These are phyloP conservation scores for Lanmaoa rubissima DNA, from an alignment of 768 basidiomycete genomes.

Conservation along the genomic window DNA sequence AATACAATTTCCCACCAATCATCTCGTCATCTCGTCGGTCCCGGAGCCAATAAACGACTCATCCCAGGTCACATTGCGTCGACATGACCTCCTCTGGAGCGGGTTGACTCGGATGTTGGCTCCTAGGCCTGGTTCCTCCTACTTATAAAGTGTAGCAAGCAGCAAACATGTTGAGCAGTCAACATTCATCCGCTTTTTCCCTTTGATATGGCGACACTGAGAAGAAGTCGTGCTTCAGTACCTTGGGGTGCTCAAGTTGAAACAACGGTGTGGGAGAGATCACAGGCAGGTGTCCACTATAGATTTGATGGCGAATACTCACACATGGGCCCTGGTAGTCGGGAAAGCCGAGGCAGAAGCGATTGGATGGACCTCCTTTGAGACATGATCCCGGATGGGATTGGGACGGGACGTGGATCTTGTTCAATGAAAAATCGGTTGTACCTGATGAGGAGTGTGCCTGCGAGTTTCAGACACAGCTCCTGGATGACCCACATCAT, in stretches of 20 bases:
- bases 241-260: constrained; percentile 8
- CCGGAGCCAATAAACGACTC: constrained; percentile 9
- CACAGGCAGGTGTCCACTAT: constrained; percentile 6
- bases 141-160: constrained; percentile 14
- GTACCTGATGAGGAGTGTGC: not conserved
- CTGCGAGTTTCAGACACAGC: not conserved
- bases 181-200: not conserved
- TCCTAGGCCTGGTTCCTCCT: not conserved
- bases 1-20: not conserved
- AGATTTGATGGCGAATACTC: not conserved
- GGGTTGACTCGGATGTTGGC: constrained; percentile 9
- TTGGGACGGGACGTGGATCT: constrained; percentile 21
- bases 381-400: constrained; percentile 22
- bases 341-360: constrained; percentile 15
- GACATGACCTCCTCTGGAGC: not conserved
- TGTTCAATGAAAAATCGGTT: not conserved
- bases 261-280: constrained; percentile 8
- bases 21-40: not conserved
- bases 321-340: constrained; percentile 1
- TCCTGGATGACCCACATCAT: not conserved
- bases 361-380: constrained; percentile 12
- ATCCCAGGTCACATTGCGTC: constrained; percentile 11
- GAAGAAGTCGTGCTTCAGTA: constrained; percentile 9
- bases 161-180: not conserved
- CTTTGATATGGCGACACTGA: constrained; percentile 19